Conservation (phyloP, 148 eudicot species). For the Arctostaphylos glauca region DNA sequence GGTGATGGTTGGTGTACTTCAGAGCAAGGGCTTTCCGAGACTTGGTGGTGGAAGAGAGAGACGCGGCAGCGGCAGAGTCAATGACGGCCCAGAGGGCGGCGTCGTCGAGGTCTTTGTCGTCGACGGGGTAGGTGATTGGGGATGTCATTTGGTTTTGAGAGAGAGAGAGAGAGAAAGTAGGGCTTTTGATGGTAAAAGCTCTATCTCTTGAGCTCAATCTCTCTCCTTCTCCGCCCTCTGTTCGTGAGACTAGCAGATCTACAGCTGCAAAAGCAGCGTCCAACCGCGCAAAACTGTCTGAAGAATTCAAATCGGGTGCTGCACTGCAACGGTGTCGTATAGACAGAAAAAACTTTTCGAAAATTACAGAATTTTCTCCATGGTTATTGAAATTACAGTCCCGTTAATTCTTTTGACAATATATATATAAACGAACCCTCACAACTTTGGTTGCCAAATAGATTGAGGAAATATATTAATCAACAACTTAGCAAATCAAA, state of each 20-base stretch:
- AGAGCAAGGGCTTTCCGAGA: constrained; percentile 46
- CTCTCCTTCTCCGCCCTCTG: neutral
- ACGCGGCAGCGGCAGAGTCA: constrained; percentile 85
- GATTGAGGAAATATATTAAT: too few species aligned
- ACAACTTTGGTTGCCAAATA: too few species aligned
- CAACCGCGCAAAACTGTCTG: neutral
- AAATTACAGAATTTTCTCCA: neutral
- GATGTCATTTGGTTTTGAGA: constrained; percentile 29
- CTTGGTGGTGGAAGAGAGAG: constrained; percentile 34
- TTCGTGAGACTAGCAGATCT: neutral
- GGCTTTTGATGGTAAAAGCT: neutral
- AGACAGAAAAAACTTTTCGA: neutral
- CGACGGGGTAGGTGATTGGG: constrained; percentile 41
- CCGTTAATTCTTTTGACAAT: neutral
- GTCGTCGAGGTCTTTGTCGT: constrained; percentile 82
- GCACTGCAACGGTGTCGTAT: neutral
- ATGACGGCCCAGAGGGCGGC: constrained; percentile 84
- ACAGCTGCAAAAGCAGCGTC: neutral
- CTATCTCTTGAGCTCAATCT: neutral
- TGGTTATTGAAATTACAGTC: neutral
- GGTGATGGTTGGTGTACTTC: constrained; percentile 23
- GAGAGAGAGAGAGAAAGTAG: neutral
- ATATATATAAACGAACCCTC: too few species aligned
- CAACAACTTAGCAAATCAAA: too few species aligned
- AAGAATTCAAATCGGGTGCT: constrained; percentile 2